Evolutionary conservation across 2,329 filamentous ascomycete species (phyloP), one percentile per base, ranked within the genome.

Genomic region (Rosellinia necatrix): DNA sequence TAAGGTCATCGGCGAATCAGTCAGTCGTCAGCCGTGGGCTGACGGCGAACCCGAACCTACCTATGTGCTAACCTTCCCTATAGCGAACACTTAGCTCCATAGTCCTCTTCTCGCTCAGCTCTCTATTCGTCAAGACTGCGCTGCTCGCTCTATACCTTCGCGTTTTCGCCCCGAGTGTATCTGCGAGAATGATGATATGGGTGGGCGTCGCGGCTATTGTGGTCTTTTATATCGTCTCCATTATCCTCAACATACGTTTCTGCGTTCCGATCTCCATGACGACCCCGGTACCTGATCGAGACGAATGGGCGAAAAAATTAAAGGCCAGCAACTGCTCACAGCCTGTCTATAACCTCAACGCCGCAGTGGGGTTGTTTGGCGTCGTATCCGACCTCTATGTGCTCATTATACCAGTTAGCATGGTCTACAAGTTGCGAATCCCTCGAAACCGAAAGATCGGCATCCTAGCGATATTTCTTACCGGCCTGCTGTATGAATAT

Each of bases 321-420:
- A 15, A 53, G 17, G 50, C 49, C 1, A 60, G 57, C 52, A 57
- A 8, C 13, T 62, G 53, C 17, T 64, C 53, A 5, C 50, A 61
- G 35, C 58, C 63, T 6, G 58, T 63, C 4, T 58, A 61, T 19
- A 53, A 53, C 12, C 43, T 63, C 12, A 64, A 62, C 37, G 50
- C 56, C 9, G 51, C 53, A 6, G 38, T 46, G 4, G 59, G 62
- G 1, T 6, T 65, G 4, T 64, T 65, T 21, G 56, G 61, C 6
- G 43, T 61, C 25, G 27, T 66, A 2, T 60, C 62, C 2, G 62
- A 66, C 47, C 50, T 66, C 29, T 66, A 64, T n/a, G 41, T 66
- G n/a, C 56, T 66, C 5, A 24, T 53, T 12, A 57, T 66, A 12
- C 64, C 64, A 0, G 48, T 64, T 3, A 49, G 46, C 52, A 56